Conservation (phyloP, 495 filamentous ascomycete genomes). For the Viridothelium virens region DNA sequence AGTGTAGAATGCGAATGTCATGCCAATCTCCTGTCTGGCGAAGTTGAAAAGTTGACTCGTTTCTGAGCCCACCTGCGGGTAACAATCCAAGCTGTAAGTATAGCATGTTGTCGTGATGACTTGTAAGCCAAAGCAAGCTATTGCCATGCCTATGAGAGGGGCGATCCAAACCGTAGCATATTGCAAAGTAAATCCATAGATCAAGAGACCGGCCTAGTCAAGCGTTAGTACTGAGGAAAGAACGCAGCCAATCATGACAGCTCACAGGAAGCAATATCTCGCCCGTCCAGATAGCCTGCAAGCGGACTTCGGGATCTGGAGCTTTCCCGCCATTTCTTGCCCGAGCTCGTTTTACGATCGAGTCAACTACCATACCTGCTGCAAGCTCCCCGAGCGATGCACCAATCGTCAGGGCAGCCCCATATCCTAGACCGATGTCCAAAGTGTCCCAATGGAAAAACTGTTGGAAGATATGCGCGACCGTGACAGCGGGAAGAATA, state of each 20-base stretch:
- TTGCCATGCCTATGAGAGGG: constrained; percentile 14
- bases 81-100: constrained; percentile 15
- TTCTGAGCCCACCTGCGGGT: neutral
- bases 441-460: constrained; percentile 21
- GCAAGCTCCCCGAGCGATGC: constrained; percentile 15
- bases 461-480: constrained; percentile 17
- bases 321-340: constrained; percentile 15
- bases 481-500: constrained; percentile 19
- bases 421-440: constrained; percentile 20
- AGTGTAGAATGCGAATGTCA: constrained; percentile 18
- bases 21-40: constrained; percentile 16
- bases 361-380: constrained; percentile 17
- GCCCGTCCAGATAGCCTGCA: constrained; percentile 19
- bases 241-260: neutral
- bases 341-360: constrained; percentile 16
- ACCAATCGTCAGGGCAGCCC: constrained; percentile 17
- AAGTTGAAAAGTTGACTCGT: constrained; percentile 15
- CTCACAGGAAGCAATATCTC: constrained; percentile 18
- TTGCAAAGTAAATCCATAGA: constrained; percentile 13
- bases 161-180: constrained; percentile 17
- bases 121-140: constrained; percentile 19
- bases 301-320: constrained; percentile 18
- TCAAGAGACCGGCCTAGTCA: neutral
- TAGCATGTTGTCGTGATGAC: constrained; percentile 20
- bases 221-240: constrained; percentile 7